Percentiles rank a stretch among this genome's conserved stretches.
These are phyloP conservation scores for Pyrenophora seminiperda DNA, from an alignment of 2,329 filamentous ascomycete species.

Conservation along the genomic window DNA sequence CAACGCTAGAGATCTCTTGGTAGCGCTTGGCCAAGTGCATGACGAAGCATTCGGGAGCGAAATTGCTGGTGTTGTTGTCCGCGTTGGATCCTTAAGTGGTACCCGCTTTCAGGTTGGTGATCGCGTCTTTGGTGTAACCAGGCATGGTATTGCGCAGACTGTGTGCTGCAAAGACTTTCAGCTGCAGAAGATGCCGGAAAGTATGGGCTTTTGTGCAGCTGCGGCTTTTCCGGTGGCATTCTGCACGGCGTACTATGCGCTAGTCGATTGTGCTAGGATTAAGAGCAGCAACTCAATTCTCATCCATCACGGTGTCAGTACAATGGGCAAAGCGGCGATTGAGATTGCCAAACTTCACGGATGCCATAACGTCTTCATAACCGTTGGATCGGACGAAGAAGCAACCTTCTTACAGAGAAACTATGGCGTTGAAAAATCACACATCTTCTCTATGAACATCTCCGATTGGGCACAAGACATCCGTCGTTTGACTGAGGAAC, in stretches of 20 bases:
- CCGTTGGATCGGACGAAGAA: constrained; percentile 18
- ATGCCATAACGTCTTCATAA: constrained; percentile 11
- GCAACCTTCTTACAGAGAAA: constrained; percentile 6
- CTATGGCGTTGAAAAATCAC: constrained; percentile 21
- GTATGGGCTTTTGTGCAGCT: constrained; percentile 19
- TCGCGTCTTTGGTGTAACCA: constrained; percentile 16
- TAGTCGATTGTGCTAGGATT: not conserved
- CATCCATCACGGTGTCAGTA: constrained; percentile 3
- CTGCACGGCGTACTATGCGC: constrained; percentile 5
- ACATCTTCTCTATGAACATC: constrained; percentile 26
- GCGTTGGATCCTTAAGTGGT: not conserved
- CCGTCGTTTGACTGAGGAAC: constrained; percentile 19
- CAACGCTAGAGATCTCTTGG: constrained; percentile 25
- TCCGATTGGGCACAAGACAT: constrained; percentile 8
- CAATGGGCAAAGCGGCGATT: constrained; percentile 5
- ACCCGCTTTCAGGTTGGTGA: constrained; percentile 10
- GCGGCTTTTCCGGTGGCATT: constrained; percentile 17
- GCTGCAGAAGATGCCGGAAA: constrained; percentile 11
- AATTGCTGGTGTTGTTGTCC: constrained; percentile 24
- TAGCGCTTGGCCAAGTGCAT: constrained; percentile 35
- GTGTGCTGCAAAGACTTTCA: constrained; percentile 13
- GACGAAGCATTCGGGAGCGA: constrained; percentile 19
- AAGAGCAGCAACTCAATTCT: not conserved
- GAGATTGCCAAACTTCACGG: not conserved
- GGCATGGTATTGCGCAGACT: constrained; percentile 9